phyloP scores from a whole-genome alignment of 495 filamentous ascomycete genomes.

The Penicillium pulvis region DNA sequence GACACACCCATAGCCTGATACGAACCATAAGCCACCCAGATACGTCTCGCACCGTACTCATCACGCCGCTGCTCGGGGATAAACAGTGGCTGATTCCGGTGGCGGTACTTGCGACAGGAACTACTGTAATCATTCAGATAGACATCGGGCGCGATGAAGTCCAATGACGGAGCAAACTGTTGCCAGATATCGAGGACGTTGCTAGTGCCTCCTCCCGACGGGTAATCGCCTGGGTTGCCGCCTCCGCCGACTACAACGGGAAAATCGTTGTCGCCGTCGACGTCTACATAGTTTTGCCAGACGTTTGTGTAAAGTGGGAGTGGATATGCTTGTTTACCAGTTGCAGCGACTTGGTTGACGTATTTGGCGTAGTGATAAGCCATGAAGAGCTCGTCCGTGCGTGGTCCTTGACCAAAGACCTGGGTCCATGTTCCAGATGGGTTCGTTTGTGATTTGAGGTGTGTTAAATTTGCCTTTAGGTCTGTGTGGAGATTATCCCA shows the following conservation, averaged over 20 bases:
- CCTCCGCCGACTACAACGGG: conserved; percentile 48
- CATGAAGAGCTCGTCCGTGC: conserved; percentile 55
- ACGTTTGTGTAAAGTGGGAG: conserved; percentile 52
- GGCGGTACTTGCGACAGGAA: conserved; percentile 45
- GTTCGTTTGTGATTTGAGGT: conserved; percentile 26
- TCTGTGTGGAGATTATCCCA: conserved; percentile 36
- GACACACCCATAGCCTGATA: conserved; percentile 45
- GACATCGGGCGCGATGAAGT: conserved; percentile 53
- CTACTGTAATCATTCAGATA: conserved; percentile 47
- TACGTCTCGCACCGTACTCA: conserved; percentile 47
- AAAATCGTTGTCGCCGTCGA: conserved; percentile 31
- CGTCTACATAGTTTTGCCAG: conserved; percentile 44
- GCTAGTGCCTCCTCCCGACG: conserved; percentile 43
- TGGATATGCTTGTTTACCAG: conserved; percentile 43
- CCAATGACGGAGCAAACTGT: conserved; percentile 42
- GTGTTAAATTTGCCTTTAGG: conserved; percentile 27
- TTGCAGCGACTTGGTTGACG: conserved; percentile 43
- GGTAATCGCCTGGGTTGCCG: conserved; percentile 46
- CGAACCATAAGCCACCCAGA: conserved; percentile 46
- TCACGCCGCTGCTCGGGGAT: conserved; percentile 54
- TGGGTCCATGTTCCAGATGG: conserved; percentile 35
- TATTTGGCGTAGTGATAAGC: conserved; percentile 50
- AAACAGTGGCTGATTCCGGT: conserved; percentile 49
- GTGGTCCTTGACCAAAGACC: conserved; percentile 40
- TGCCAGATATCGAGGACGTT: conserved; percentile 51